phyloP scores from a whole-genome alignment of 192 early-diverging fungal species.

The Podila horticola region DNA sequence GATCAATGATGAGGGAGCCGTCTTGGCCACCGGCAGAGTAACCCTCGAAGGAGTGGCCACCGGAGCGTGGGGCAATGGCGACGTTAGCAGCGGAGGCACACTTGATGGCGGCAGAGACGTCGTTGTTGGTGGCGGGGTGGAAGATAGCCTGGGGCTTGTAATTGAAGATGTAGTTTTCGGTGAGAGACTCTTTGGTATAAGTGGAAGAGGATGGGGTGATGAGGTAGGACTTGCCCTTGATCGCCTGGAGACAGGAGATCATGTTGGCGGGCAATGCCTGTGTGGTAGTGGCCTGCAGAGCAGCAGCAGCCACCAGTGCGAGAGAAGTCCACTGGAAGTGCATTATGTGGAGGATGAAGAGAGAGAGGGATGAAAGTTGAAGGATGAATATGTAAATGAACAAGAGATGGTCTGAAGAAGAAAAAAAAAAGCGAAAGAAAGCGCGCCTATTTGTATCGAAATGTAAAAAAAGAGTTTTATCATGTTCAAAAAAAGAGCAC shows the following conservation, averaged over 20 bases:
- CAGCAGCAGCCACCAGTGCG: background rate
- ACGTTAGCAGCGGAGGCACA: conserved; percentile 42
- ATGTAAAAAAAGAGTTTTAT: no score
- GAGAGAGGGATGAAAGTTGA: background rate
- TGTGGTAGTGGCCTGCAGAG: background rate
- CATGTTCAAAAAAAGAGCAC: no score
- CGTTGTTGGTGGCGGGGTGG: conserved; percentile 10
- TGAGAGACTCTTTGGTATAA: background rate
- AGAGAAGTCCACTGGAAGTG: conserved; percentile 6
- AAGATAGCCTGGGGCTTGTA: conserved; percentile 37
- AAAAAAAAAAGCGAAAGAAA: no score
- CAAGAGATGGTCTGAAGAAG: background rate
- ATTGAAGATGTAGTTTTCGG: conserved; percentile 2
- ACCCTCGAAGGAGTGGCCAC: conserved; percentile 70
- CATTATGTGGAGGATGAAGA: background rate
- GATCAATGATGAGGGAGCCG: conserved; percentile 61
- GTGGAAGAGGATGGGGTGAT: conserved; percentile 1
- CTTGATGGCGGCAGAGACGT: conserved; percentile 46
- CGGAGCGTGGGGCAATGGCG: conserved; percentile 52
- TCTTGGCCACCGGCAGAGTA: conserved; percentile 57
- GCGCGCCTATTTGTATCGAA: no score
- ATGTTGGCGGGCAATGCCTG: background rate
- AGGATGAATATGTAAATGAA: background rate
- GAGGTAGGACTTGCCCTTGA: conserved; percentile 6
- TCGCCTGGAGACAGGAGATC: conserved; percentile 2